A percentile compares a stretch with the other conserved stretches of the same genome.
Conservation (phyloP, 106 monocot genomes). For the Allium fistulosum region DNA sequence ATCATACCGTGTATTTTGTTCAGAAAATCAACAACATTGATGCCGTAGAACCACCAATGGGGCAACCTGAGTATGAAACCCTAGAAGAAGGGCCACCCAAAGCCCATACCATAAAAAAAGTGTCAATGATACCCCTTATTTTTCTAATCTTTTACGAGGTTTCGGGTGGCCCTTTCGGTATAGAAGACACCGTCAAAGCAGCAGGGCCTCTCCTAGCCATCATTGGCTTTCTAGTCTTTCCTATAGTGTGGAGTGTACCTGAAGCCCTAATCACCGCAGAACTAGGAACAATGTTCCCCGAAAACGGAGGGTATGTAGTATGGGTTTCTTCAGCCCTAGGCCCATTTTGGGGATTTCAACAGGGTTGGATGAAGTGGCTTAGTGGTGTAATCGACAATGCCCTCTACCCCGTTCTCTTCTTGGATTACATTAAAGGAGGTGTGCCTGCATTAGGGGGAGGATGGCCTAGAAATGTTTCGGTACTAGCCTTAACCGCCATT, state of each 20-base stretch:
- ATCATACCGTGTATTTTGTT: not conserved
- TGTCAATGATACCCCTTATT: conserved; percentile 49
- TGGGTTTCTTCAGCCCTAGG: conserved; percentile 70
- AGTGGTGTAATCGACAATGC: conserved; percentile 85
- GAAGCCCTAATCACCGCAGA: conserved; percentile 76
- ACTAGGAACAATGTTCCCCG: conserved; percentile 76
- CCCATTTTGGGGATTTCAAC: conserved; percentile 72
- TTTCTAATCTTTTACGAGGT: conserved; percentile 83
- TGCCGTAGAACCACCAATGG: conserved; percentile 20
- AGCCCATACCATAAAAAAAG: conserved; percentile 18
- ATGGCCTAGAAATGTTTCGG: conserved; percentile 24
- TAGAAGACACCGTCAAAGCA: conserved; percentile 65
- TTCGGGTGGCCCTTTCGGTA: conserved; percentile 69
- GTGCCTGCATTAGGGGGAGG: conserved; percentile 46
- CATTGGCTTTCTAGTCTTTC: conserved; percentile 56
- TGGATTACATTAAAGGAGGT: conserved; percentile 57
- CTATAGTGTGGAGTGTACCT: conserved; percentile 70
- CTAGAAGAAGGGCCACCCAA: conserved; percentile 17
- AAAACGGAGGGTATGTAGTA: conserved; percentile 68
- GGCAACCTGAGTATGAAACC: conserved; percentile 15
- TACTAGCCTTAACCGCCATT: conserved; percentile 31
- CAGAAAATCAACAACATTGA: conserved; percentile 22
- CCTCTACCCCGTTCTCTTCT: conserved; percentile 59
- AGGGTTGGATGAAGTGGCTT: conserved; percentile 81
- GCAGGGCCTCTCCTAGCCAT: conserved; percentile 63